A percentile compares a stretch with the other conserved stretches of the same genome.
Evolutionary conservation across 1,284 basidiomycete genomes (phyloP).

Genomic region (Pisolithus thermaeus): DNA sequence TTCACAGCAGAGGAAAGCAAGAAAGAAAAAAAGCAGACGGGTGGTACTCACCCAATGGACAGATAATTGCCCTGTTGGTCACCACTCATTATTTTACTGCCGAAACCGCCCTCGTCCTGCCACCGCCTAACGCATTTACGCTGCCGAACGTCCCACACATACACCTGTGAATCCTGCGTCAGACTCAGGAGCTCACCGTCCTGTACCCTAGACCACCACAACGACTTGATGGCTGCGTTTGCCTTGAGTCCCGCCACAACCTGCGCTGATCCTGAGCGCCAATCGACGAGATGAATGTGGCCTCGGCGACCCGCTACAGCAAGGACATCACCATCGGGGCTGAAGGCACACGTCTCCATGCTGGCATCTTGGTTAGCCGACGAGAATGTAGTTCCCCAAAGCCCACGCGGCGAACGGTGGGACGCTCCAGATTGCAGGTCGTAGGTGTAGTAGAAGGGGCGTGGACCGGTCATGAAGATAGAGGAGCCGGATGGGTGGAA

Average conservation of each 20-base stretch:
- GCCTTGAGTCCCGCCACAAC: conserved; percentile 83
- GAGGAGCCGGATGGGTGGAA: conserved; percentile 89
- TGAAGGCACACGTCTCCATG: conserved; percentile 63
- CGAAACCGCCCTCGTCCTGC: conserved; percentile 84
- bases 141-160: conserved; percentile 87
- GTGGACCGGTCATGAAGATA: conserved; percentile 80
- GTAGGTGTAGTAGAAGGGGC: conserved; percentile 92
- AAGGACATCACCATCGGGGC: conserved; percentile 69
- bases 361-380: conserved; percentile 35
- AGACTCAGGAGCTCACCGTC: conserved; percentile 58
- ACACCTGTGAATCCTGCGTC: conserved; percentile 82
- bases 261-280: conserved; percentile 79
- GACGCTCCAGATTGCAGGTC: conserved; percentile 79
- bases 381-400: conserved; percentile 66
- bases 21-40: not conserved
- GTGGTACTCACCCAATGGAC: conserved; percentile 66
- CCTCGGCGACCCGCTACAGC: conserved; percentile 88
- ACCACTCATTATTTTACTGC: conserved; percentile 52
- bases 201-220: conserved; percentile 60
- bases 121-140: conserved; percentile 73
- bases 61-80: conserved; percentile 56
- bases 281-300: conserved; percentile 87
- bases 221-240: conserved; percentile 63
- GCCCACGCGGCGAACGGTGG: conserved; percentile 64
- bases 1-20: too few species aligned